Conservation (phyloP, 257 asterid genomes). For the Capsicum baccatum region DNA sequence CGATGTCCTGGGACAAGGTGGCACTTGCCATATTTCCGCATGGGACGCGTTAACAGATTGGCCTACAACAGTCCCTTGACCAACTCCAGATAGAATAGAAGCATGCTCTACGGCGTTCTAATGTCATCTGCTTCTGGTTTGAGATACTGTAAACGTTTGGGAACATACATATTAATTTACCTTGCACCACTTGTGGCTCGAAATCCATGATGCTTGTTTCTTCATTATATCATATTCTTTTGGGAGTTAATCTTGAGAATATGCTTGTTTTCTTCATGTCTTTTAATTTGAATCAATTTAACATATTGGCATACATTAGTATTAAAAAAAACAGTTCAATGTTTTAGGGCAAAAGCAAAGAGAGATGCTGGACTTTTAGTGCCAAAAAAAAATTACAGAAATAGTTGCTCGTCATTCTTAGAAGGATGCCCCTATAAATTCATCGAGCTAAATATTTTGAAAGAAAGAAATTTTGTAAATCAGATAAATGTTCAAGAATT, state of each 20-base stretch:
- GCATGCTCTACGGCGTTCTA: not conserved
- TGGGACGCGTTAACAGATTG: not conserved
- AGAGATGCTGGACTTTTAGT: not conserved
- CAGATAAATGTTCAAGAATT: constrained; percentile 1
- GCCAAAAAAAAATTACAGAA: not conserved
- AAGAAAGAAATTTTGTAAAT: not conserved
- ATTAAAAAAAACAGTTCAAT: not conserved
- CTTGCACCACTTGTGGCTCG: not conserved
- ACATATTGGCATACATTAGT: not conserved
- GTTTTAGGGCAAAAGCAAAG: not conserved
- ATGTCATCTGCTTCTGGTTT: not conserved
- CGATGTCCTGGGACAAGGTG: not conserved
- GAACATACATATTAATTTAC: not conserved
- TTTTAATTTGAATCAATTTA: not conserved
- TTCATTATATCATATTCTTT: not conserved
- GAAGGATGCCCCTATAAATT: not conserved
- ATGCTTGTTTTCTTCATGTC: not conserved
- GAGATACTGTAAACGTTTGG: not conserved
- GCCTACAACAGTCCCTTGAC: not conserved
- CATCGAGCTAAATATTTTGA: not conserved
- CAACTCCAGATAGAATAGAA: not conserved
- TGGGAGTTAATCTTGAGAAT: constrained; percentile 11
- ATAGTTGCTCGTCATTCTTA: not conserved
- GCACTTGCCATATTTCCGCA: not conserved
- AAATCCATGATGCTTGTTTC: not conserved